Evolutionary conservation across 2,329 filamentous ascomycete species (phyloP).

Genomic region (Esteya vermicola): DNA sequence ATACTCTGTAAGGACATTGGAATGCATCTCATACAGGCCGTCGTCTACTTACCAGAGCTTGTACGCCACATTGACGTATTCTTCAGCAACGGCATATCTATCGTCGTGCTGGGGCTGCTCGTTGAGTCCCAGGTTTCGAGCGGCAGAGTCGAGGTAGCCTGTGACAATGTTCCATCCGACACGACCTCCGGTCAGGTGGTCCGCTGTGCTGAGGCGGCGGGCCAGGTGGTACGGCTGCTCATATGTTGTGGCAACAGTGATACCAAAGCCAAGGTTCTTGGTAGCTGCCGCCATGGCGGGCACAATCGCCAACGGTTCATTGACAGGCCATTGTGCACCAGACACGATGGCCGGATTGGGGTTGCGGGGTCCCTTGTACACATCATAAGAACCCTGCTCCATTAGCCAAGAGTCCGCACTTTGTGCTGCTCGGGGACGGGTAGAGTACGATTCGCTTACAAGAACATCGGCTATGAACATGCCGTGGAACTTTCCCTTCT

Average conservation of each 20-base stretch:
- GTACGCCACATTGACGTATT: conserved; percentile 12
- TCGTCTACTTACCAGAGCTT: background rate
- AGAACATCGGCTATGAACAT: conserved; percentile 51
- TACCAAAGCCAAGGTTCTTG: conserved; percentile 6
- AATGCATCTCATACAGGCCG: too few relatives aligned
- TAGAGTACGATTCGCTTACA: background rate
- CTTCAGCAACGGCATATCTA: conserved; percentile 12
- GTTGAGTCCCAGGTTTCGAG: conserved; percentile 8
- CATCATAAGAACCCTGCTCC: conserved; percentile 50
- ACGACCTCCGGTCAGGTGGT: conserved; percentile 9
- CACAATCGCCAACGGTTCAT: conserved; percentile 43
- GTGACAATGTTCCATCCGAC: conserved; percentile 28
- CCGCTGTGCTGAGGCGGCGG: conserved; percentile 7
- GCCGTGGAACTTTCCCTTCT: conserved; percentile 48
- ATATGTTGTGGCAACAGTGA: conserved; percentile 9
- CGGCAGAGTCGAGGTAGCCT: conserved; percentile 9
- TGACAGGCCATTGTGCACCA: conserved; percentile 52
- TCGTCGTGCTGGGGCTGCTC: conserved; percentile 10
- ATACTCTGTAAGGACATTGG: background rate
- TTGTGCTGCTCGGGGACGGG: too few relatives aligned
- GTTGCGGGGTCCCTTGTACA: conserved; percentile 32
- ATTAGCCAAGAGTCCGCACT: too few relatives aligned
- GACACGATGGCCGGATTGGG: conserved; percentile 38
- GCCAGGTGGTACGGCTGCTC: conserved; percentile 10
- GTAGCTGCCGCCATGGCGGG: conserved; percentile 11